phyloP scores from a whole-genome alignment of 768 basidiomycete genomes.

The Dacryopinax primogenitus region DNA sequence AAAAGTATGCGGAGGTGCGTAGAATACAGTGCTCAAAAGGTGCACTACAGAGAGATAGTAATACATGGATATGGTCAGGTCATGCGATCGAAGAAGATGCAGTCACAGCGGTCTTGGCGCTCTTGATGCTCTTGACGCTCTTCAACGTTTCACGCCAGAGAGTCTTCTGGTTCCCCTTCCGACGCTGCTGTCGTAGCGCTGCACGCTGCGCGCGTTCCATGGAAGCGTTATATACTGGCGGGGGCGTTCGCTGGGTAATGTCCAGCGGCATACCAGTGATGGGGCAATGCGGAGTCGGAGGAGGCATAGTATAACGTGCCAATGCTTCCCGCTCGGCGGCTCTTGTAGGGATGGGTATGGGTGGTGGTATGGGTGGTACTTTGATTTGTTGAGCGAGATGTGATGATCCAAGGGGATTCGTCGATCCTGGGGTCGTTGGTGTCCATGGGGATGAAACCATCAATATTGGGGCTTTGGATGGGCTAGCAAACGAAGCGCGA shows the following conservation, averaged over 20 bases:
- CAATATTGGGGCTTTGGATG: background rate
- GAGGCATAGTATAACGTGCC: constrained; percentile 1
- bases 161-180: background rate
- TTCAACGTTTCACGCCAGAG: background rate
- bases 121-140: constrained; percentile 1
- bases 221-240: background rate
- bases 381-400: background rate
- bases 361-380: background rate
- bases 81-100: background rate
- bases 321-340: background rate
- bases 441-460: background rate
- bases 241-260: background rate
- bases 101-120: no score
- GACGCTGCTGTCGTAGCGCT: background rate
- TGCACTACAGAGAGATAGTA: background rate
- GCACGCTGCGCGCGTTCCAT: constrained; percentile 1
- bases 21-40: no score
- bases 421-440: background rate
- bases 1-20: no score
- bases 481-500: background rate
- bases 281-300: background rate
- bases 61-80: background rate
- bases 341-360: background rate
- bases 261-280: background rate
- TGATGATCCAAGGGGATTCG: background rate